Conservation (phyloP, 1,139 yeast species). For the Hyphopichia khmerensis region DNA sequence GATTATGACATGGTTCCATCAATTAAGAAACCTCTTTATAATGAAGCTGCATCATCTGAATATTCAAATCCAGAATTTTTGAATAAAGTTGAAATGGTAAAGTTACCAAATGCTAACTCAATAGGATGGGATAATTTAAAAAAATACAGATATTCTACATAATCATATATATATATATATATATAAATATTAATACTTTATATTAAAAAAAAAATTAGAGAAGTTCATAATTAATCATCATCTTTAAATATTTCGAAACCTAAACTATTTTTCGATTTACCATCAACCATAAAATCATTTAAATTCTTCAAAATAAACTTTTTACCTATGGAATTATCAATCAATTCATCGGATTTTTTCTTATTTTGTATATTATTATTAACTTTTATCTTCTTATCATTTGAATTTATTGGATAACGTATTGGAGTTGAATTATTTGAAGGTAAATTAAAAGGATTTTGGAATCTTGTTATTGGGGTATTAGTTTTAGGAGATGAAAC, state of each 20-base stretch:
- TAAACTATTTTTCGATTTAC: conserved; percentile 9
- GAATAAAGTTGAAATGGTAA: conserved; percentile 40
- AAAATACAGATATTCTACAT: conserved; percentile 22
- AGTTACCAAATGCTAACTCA: conserved; percentile 46
- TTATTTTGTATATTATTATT: conserved; percentile 2
- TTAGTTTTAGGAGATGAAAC: neutral
- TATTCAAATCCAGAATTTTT: conserved; percentile 32
- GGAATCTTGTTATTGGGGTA: neutral
- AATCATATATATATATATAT: neutral
- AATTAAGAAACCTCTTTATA: conserved; percentile 37
- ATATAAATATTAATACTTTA: neutral
- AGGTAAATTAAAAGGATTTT: neutral
- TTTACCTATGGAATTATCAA: conserved; percentile 9
- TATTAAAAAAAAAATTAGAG: neutral
- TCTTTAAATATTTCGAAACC: conserved; percentile 2
- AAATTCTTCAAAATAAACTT: conserved; percentile 13
- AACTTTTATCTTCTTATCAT: neutral
- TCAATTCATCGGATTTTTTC: neutral
- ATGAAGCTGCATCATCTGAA: conserved; percentile 32
- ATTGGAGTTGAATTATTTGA: neutral
- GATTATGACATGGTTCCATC: conserved; percentile 13
- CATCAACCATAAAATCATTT: conserved; percentile 10
- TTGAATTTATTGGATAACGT: neutral
- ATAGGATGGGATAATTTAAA: conserved; percentile 48
- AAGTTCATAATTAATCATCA: neutral